Conservation (phyloP, 2,329 filamentous ascomycete genomes). For the Penicillium sp. region DNA sequence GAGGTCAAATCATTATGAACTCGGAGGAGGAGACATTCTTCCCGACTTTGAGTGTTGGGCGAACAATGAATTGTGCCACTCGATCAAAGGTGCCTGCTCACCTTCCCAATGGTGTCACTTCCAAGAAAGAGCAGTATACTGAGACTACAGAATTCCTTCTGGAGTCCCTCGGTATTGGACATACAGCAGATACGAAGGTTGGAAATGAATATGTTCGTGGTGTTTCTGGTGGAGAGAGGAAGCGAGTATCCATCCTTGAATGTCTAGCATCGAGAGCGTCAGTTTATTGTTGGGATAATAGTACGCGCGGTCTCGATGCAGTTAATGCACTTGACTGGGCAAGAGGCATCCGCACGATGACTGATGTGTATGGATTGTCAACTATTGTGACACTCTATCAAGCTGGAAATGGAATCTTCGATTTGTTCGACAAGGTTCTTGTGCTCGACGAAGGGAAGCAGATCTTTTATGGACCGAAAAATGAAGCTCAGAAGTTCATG, state of each 20-base stretch:
- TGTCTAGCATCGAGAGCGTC: slow-evolving; percentile 10
- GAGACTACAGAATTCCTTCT: background rate
- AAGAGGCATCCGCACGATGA: background rate
- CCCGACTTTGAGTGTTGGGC: background rate
- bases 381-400: slow-evolving; percentile 14
- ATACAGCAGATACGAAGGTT: slow-evolving; percentile 13
- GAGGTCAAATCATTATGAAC: slow-evolving; percentile 4
- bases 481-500: background rate
- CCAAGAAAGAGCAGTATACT: background rate
- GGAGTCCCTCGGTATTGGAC: background rate
- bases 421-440: slow-evolving; percentile 15
- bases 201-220: slow-evolving; percentile 17
- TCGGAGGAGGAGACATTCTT: slow-evolving; percentile 4
- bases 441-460: slow-evolving; percentile 14
- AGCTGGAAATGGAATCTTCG: slow-evolving; percentile 16
- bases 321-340: background rate
- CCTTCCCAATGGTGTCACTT: background rate
- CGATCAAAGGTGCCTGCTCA: background rate
- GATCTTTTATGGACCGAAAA: background rate
- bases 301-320: background rate
- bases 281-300: slow-evolving; percentile 13
- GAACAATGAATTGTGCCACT: background rate
- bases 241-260: slow-evolving; percentile 16
- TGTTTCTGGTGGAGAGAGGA: slow-evolving; percentile 17
- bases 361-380: slow-evolving; percentile 8